A percentile compares a stretch with the other conserved stretches of the same genome.
phyloP scores from a whole-genome alignment of 2,329 filamentous ascomycete species.

The Aspergillus arachidicola region DNA sequence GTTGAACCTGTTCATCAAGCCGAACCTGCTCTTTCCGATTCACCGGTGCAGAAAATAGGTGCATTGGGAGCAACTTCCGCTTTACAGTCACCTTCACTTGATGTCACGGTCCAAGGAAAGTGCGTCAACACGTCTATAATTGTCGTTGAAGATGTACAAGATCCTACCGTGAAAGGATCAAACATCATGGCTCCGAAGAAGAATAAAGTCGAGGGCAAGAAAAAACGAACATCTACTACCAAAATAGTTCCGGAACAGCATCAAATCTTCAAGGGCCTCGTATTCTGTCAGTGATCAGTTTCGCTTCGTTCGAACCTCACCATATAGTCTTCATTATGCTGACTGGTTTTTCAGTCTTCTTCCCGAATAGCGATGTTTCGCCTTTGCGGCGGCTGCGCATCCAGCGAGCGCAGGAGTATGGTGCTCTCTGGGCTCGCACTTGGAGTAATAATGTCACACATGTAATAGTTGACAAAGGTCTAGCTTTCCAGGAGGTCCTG shows the following conservation, averaged over 20 bases:
- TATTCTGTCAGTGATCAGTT: slow-evolving; percentile 55
- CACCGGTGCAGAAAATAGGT: neutral
- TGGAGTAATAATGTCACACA: slow-evolving; percentile 68
- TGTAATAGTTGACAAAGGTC: slow-evolving; percentile 72
- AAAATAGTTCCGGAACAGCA: slow-evolving; percentile 55
- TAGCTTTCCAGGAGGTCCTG: slow-evolving; percentile 67
- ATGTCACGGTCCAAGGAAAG: neutral
- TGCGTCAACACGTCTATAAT: neutral
- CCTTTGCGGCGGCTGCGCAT: slow-evolving; percentile 71
- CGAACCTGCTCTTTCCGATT: slow-evolving; percentile 4
- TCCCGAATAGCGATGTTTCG: slow-evolving; percentile 77
- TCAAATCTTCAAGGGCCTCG: slow-evolving; percentile 63
- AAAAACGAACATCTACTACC: slow-evolving; percentile 38
- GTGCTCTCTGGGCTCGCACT: slow-evolving; percentile 69
- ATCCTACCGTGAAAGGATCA: slow-evolving; percentile 11
- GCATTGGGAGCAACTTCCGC: slow-evolving; percentile 7
- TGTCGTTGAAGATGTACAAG: neutral
- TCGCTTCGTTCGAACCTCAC: neutral
- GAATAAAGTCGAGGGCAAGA: slow-evolving; percentile 22
- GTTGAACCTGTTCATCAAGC: neutral
- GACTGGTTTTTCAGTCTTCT: slow-evolving; percentile 57
- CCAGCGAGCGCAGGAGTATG: slow-evolving; percentile 71
- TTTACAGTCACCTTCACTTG: neutral
- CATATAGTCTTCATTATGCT: neutral
- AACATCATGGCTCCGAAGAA: slow-evolving; percentile 19